Conservation (phyloP, 2,329 filamentous ascomycete species). For the Nigrospora osmanthi region DNA sequence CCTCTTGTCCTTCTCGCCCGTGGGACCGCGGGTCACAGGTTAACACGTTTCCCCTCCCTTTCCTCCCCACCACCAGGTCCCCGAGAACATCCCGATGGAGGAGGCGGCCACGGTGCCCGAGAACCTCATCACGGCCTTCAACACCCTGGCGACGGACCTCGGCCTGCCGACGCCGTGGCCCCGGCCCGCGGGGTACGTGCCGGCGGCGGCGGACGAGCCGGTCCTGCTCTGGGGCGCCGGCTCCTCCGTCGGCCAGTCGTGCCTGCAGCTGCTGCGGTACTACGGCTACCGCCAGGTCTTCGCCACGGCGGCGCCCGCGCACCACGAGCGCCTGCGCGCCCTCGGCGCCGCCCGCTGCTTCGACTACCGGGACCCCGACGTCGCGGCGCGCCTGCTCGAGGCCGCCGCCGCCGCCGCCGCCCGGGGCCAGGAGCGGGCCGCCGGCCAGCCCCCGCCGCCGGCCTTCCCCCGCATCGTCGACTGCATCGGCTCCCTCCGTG, state of each 20-base stretch:
- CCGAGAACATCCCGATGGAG: slow-evolving; percentile 14
- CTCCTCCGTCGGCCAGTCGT: slow-evolving; percentile 42
- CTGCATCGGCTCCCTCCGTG: slow-evolving; percentile 43
- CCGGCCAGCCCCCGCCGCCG: slow-evolving; percentile 9
- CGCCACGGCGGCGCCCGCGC: slow-evolving; percentile 35
- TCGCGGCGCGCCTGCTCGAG: slow-evolving; percentile 23
- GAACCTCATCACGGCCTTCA: slow-evolving; percentile 53
- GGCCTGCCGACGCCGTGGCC: slow-evolving; percentile 50
- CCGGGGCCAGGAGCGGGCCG: too few relatives aligned
- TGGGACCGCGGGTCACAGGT: too few relatives aligned
- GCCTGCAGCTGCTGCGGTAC: slow-evolving; percentile 40
- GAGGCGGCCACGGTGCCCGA: slow-evolving; percentile 37
- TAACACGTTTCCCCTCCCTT: background rate
- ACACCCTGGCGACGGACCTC: slow-evolving; percentile 43
- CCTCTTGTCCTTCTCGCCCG: too few relatives aligned
- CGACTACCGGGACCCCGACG: slow-evolving; percentile 32
- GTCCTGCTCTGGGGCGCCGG: slow-evolving; percentile 45
- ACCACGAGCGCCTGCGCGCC: slow-evolving; percentile 32
- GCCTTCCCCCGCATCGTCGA: slow-evolving; percentile 40
- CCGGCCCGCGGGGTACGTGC: slow-evolving; percentile 31
- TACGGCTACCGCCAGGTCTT: slow-evolving; percentile 45
- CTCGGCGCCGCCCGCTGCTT: slow-evolving; percentile 38
- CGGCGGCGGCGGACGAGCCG: slow-evolving; percentile 23
- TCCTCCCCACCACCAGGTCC: slow-evolving; percentile 7
- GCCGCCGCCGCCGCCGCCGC: slow-evolving; percentile 7